Conservation (phyloP, 2,329 filamentous ascomycete species). For the Plectosphaerella sp. region DNA sequence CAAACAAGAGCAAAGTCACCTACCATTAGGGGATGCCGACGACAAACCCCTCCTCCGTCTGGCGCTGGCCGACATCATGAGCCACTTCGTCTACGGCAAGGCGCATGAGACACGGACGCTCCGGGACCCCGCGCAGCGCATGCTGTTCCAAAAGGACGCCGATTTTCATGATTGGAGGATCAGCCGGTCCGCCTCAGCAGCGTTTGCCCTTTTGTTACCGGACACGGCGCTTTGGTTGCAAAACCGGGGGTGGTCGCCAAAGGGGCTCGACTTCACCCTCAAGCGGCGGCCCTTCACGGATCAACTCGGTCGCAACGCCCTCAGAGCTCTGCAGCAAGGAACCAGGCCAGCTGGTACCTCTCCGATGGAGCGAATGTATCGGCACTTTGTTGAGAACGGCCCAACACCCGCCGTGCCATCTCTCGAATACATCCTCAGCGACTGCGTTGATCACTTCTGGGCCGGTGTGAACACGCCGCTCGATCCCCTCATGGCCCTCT, state of each 20-base stretch:
- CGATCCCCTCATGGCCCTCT: background rate
- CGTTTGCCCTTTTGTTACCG: constrained; percentile 1
- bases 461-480: constrained; percentile 6
- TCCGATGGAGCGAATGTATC: background rate
- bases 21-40: background rate
- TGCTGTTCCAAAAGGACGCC: background rate
- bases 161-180: background rate
- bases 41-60: background rate
- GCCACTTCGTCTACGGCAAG: constrained; percentile 5
- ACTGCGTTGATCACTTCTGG: constrained; percentile 9
- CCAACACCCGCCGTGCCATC: constrained; percentile 4
- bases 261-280: background rate
- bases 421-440: constrained; percentile 7
- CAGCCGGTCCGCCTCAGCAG: background rate
- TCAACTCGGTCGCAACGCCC: background rate
- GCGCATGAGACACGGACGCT: background rate
- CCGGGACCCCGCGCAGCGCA: background rate
- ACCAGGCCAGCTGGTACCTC: background rate
- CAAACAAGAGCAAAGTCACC: background rate
- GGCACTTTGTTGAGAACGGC: background rate
- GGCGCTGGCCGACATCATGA: constrained; percentile 5
- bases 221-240: constrained; percentile 2
- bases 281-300: background rate
- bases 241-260: background rate
- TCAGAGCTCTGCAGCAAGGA: background rate